Evolutionary conservation across 352 stramenopile species (phyloP).

Genomic region (Globisporangium mamillatum): DNA sequence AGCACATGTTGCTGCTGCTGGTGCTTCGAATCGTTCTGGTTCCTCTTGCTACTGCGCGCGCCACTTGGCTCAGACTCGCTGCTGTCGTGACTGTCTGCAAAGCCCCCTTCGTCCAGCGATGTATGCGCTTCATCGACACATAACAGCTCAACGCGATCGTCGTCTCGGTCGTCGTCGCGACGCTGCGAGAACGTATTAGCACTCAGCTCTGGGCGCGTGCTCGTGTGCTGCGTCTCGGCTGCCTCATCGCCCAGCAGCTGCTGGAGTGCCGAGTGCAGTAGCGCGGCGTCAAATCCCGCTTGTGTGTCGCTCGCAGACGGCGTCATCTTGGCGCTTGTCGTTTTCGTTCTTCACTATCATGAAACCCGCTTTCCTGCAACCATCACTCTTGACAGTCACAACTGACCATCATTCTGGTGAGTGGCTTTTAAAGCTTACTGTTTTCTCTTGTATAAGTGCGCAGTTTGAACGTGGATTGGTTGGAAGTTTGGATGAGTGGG

Average conservation of each 20-base stretch:
- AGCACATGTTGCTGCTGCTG: not conserved
- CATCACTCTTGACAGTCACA: no score
- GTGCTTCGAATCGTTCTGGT: not conserved
- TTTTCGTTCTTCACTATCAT: no score
- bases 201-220: not conserved
- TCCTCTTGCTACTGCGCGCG: not conserved
- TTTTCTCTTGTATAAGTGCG: not conserved
- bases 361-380: not conserved
- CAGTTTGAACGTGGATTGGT: not conserved
- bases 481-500: no score
- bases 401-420: no score
- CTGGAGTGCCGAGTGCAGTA: not conserved
- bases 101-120: not conserved
- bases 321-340: not conserved
- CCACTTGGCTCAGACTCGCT: not conserved
- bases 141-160: not conserved
- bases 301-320: not conserved
- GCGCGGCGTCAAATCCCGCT: no score
- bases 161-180: not conserved
- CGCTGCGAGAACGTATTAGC: not conserved
- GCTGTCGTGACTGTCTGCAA: not conserved
- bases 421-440: not conserved
- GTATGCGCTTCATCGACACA: not conserved
- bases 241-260: not conserved
- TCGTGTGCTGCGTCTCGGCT: not conserved